Conservation (phyloP, 1,284 basidiomycete genomes). For the Puccinia hordei region DNA sequence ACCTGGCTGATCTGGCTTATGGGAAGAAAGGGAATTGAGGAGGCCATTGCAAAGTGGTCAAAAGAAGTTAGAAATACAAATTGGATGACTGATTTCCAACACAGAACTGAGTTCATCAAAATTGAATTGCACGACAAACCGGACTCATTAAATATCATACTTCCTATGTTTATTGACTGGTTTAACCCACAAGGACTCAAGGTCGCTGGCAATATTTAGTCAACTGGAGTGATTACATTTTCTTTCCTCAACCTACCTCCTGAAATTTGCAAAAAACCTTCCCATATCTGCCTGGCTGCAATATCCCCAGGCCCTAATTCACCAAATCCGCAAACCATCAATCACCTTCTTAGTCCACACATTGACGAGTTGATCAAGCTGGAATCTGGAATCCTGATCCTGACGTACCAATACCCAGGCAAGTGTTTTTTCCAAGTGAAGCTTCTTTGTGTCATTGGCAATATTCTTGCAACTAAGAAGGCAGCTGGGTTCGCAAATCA, state of each 20-base stretch:
- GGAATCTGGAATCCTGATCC: conserved; percentile 9
- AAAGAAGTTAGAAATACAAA: too few species aligned
- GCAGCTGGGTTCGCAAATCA: conserved; percentile 33
- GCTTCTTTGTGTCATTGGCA: conserved; percentile 17
- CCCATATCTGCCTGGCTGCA: conserved; percentile 14
- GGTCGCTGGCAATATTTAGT: not conserved
- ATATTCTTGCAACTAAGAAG: conserved; percentile 29
- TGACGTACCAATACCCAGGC: conserved; percentile 12
- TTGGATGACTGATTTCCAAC: not conserved
- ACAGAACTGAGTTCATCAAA: not conserved
- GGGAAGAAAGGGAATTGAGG: too few species aligned
- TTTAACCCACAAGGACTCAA: conserved; percentile 28
- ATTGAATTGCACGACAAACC: not conserved
- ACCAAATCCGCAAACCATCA: not conserved
- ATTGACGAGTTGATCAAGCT: conserved; percentile 24
- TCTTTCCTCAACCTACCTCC: conserved; percentile 22
- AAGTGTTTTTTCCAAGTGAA: conserved; percentile 8
- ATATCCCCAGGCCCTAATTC: conserved; percentile 19
- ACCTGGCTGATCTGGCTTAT: conserved; percentile 18
- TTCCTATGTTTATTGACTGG: conserved; percentile 30
- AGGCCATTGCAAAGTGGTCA: too few species aligned
- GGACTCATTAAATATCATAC: not conserved
- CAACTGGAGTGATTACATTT: conserved; percentile 13
- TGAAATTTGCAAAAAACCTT: too few species aligned
- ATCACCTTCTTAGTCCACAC: too few species aligned